A percentile compares a stretch with the other conserved stretches of the same genome.
Conservation (phyloP, 768 basidiomycete genomes). For the Clitopilus passeckerianus region DNA sequence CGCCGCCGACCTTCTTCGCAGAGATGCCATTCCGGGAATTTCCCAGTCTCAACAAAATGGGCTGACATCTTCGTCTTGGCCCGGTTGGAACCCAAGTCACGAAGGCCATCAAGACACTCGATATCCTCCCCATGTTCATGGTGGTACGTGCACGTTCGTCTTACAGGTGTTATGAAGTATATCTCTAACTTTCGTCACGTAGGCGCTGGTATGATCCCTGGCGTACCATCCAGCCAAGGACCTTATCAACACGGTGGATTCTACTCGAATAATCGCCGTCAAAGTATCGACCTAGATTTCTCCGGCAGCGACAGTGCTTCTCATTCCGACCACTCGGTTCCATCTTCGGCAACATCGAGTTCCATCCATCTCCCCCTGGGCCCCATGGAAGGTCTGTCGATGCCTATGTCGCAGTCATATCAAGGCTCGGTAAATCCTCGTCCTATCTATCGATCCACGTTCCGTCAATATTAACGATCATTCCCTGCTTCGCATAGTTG, state of each 20-base stretch:
- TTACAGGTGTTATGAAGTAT: too few species aligned
- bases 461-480: background rate
- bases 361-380: slow-evolving; percentile 6
- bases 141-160: background rate
- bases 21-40: background rate
- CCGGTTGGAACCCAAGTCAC: background rate
- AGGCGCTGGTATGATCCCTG: slow-evolving; percentile 9
- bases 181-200: slow-evolving; percentile 19
- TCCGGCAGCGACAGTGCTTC: slow-evolving; percentile 19
- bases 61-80: background rate
- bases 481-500: background rate
- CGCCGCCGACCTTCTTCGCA: background rate
- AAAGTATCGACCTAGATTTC: slow-evolving; percentile 2
- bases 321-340: slow-evolving; percentile 4
- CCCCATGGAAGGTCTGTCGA: slow-evolving; percentile 13
- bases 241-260: background rate
- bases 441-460: background rate
- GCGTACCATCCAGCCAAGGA: slow-evolving; percentile 10
- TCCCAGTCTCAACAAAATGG: background rate
- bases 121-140: background rate
- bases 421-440: background rate
- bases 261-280: background rate
- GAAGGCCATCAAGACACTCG: background rate
- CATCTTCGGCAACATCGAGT: slow-evolving; percentile 9
- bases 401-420: slow-evolving; percentile 17